A percentile compares a stretch with the other conserved stretches of the same genome.
phyloP scores from a whole-genome alignment of 257 asterid species.

The Prunella vulgaris region DNA sequence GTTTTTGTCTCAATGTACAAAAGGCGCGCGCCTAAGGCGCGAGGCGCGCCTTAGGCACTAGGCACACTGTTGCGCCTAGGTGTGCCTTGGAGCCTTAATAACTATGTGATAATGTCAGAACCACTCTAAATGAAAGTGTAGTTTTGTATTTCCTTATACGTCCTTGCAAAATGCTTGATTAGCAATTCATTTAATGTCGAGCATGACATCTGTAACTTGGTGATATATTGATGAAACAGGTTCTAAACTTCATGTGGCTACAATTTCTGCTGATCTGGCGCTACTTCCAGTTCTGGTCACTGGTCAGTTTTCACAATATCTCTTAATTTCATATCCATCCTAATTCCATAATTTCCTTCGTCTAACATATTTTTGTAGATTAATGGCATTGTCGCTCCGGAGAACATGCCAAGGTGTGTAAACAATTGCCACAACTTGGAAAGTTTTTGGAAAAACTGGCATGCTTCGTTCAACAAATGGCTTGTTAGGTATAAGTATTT shows the following conservation, averaged over 20 bases:
- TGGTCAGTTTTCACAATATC: conserved; percentile 47
- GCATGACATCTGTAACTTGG: not conserved
- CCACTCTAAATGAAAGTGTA: not conserved
- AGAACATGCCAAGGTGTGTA: conserved; percentile 93
- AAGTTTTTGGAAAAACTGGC: conserved; percentile 97
- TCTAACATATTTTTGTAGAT: conserved; percentile 45
- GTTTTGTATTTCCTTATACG: not conserved
- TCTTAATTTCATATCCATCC: conserved; percentile 7
- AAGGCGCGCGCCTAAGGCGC: no score
- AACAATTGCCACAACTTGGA: conserved; percentile 92
- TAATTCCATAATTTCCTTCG: conserved; percentile 4
- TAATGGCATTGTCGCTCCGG: conserved; percentile 91
- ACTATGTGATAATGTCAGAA: conserved; percentile 12
- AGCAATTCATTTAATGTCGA: not conserved
- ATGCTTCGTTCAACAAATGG: conserved; percentile 98
- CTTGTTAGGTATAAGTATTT: conserved; percentile 66
- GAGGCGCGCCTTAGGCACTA: no score
- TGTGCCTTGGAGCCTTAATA: no score
- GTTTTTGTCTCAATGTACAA: no score
- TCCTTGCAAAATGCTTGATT: not conserved
- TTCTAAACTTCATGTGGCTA: conserved; percentile 96
- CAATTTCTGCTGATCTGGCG: conserved; percentile 95
- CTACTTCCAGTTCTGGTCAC: conserved; percentile 87
- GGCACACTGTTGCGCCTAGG: no score
- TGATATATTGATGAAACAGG: conserved; percentile 43